A percentile compares a stretch with the other conserved stretches of the same genome.
Conservation (phyloP, 1,139 yeast species). For the Petasospora fabianii region DNA sequence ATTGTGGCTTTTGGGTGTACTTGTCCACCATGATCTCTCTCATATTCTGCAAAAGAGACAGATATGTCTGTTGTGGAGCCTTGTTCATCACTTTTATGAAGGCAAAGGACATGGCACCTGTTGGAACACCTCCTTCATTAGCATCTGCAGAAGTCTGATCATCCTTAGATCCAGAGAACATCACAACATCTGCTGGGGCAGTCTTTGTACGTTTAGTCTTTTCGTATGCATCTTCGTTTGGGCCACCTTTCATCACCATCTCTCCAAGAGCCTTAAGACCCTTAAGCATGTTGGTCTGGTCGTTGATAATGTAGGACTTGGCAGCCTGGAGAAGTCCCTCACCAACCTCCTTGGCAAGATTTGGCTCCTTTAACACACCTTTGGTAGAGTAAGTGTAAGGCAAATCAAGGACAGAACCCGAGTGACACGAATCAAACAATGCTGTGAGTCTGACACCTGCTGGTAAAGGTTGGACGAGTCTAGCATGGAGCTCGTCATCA, state of each 20-base stretch:
- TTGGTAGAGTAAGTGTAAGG: constrained; percentile 90
- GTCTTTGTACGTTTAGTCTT: constrained; percentile 55
- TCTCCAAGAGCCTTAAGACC: constrained; percentile 50
- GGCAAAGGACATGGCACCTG: constrained; percentile 94
- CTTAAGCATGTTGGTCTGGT: constrained; percentile 51
- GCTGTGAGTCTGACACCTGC: constrained; percentile 88
- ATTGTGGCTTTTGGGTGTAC: constrained; percentile 63
- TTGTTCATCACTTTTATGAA: constrained; percentile 50
- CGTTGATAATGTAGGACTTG: constrained; percentile 69
- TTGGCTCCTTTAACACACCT: constrained; percentile 88
- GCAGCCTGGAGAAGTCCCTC: constrained; percentile 69
- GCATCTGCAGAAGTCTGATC: constrained; percentile 56
- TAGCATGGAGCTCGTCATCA: constrained; percentile 83
- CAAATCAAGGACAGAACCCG: constrained; percentile 86
- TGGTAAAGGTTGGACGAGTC: constrained; percentile 73
- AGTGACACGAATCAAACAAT: constrained; percentile 87
- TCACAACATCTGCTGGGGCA: constrained; percentile 84
- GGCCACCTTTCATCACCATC: constrained; percentile 37
- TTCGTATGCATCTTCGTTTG: constrained; percentile 36
- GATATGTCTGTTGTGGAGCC: constrained; percentile 49
- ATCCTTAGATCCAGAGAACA: constrained; percentile 89
- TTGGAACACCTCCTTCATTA: constrained; percentile 66
- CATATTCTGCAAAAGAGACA: constrained; percentile 56
- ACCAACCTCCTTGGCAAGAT: constrained; percentile 81
- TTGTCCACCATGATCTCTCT: constrained; percentile 47